Evolutionary conservation across 2,329 filamentous ascomycete genomes (phyloP), one percentile per base, ranked within the genome.

Genomic region (Diaporthe vaccinii): DNA sequence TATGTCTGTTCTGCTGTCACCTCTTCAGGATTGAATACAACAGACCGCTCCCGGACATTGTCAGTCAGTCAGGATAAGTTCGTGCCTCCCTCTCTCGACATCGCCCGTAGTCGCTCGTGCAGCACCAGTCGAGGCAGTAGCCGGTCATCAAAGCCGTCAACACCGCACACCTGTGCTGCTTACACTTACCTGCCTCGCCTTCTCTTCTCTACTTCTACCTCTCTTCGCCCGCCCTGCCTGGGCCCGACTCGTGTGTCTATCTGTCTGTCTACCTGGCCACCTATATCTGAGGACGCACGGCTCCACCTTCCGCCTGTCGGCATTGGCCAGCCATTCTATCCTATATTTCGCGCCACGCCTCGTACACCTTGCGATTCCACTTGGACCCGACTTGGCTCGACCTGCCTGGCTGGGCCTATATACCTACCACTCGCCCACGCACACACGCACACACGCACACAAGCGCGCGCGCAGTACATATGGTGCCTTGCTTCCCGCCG

Each of bases 321-420:
- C 49, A 68, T 53, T 68, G 46, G 51, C 57, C 65, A 71, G 58
- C 25, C 57, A 71, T 62, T 67, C 28, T 67, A 70, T 67, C 62
- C 31, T 53, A 39, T 53, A 74, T 72, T 72, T 69, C 73, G 57
- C 57, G 67, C 62, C 62, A 68, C 65, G 49, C 59, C 25, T 62
- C 65, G 46, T 73, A 31, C 74, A 75, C 59, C 55, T 75, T 68
- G 55, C 65, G 36, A 59, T 61, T 74, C 59, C 57, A 46, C 53
- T 12, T 70, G 17, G 34, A 20, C 65, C 34, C 65, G 46, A 68
- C 65, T 68, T 36, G 46, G 28, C 65, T 68, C 46, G n/a, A 36
- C 31, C 44, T 25, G 25, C 31, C 46, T 73, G 34, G 46, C 58
- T 58, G 57, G 61, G 49, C 72, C 49, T 68, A 36, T 53, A 68